Evolutionary conservation across 495 filamentous ascomycete genomes (phyloP), one percentile per base, ranked within the genome.

Genomic region (Neurospora hispaniola): DNA sequence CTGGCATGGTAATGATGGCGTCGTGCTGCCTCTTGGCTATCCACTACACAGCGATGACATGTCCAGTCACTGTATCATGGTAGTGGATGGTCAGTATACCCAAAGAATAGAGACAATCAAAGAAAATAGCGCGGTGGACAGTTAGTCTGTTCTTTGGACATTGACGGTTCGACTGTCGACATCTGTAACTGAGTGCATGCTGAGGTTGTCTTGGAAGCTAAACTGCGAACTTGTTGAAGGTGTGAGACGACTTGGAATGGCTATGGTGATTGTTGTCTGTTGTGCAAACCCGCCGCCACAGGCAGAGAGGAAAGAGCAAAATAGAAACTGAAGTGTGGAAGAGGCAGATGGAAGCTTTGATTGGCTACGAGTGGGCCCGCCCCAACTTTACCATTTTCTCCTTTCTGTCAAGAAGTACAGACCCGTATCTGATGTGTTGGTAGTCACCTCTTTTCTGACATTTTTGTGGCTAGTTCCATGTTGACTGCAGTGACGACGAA

Each of bases 381-480:
- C 27, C 54, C 16, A 10, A 66, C 6, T 35, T 38, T 16, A 66
- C 27, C 12, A 31, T 35, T 66, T 66, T 35, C 54, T 35, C 35
- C 54, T 66, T 6, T 18, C 5, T 38, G 4, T 38, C 35, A 38
- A 2, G 27, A 62, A 62, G 54, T 16, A 62, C 54, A 62, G 23
- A 16, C 71, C 73, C 46, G 39, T 69, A 70, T 70, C 73, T 35
- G 54, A 43, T 69, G 41, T 44, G 71, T 71, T 76, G 72, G 74
- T 74, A 54, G 73, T 78, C 69, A 43, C 40, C 70, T 69, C 48
- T 40, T 70, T 74, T 66, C 7, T 71, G 74, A 71, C 75, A 48
- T 72, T 38, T 31, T 48, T 74, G 70, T 5, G n/a, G 54, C 71
- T 59, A 59, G 35, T 66, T 66, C 14, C 14, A 62, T 35, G 14